Evolutionary conservation across 352 stramenopile genomes (phyloP), one percentile per base, ranked within the genome.

Genomic region (Pythium folliculosum): DNA sequence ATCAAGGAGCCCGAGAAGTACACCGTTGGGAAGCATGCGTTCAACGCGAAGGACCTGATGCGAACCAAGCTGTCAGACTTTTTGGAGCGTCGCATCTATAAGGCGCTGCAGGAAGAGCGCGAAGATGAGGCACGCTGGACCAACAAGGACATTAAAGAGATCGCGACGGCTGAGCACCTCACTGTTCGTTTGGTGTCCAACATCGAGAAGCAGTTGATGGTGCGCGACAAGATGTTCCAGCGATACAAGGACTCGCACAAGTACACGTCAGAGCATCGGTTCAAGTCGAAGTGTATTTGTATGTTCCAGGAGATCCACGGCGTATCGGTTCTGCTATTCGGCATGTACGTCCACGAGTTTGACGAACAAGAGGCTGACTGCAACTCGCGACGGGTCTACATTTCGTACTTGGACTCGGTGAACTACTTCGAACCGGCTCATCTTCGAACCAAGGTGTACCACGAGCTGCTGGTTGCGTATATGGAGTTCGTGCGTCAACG

Each of bases 271-370:
- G 89, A 96, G 70, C 84, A 95, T 57, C 90, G 91, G 16, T 97
- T 97, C 73, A 96, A 98, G 63, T 98, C 96, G 65, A 99, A 99
- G 76, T 99, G 97, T 73, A 92, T 99, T 56, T 94, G 99, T 67
- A 97, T 99, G 68, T 99, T 99, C 73, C 97, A 99, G 79, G 97
- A 99, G 73, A 96, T 99, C 63, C 96, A 99, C 73, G 97, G 97
- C 32, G 97, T 99, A 17, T 98, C 99, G 72, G 96, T 99, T 6
- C 92, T 99, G 61, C 78, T 99, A 0, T 99, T 99, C 76, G 97
- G 96, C 47, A 98, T 99, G 74, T 99, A 99, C 73, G 97, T 99
- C 7, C 99, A 99, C 73, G 98, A 99, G 72, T 99, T 99, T 71
- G 97, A 99, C 69, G 94, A 99, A 65, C 94, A 98, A 62, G 97